Evolutionary conservation across 768 basidiomycete genomes (phyloP).

Genomic region (Cubamyces sp.): DNA sequence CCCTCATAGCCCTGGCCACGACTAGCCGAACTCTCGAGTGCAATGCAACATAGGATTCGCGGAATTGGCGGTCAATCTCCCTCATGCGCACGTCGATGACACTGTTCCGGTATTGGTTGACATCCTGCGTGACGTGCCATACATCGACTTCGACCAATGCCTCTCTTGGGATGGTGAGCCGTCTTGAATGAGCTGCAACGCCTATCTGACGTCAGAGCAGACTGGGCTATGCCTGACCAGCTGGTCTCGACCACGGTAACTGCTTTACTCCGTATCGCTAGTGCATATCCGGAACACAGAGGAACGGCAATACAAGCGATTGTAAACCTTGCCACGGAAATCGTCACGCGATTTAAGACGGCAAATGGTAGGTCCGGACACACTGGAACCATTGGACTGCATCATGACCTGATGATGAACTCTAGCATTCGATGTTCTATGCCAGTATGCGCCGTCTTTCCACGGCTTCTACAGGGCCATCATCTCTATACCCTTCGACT

Average conservation of each 20-base stretch:
- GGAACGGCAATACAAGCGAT: constrained; percentile 61
- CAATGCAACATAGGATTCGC: constrained; percentile 87
- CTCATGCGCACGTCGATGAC: constrained; percentile 53
- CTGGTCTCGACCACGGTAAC: constrained; percentile 79
- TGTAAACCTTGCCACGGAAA: constrained; percentile 57
- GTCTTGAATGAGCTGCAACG: not conserved
- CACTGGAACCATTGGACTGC: not conserved
- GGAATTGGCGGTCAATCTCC: constrained; percentile 70
- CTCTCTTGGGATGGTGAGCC: constrained; percentile 78
- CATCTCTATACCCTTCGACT: constrained; percentile 75
- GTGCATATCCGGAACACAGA: constrained; percentile 52
- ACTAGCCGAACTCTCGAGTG: constrained; percentile 67
- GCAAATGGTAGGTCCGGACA: constrained; percentile 52
- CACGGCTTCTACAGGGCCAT: constrained; percentile 89
- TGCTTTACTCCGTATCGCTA: constrained; percentile 71
- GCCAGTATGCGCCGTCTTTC: constrained; percentile 77
- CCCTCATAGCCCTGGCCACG: not conserved
- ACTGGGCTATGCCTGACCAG: constrained; percentile 88
- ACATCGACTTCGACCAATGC: constrained; percentile 76
- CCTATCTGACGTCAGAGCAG: constrained; percentile 40
- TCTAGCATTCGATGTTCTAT: constrained; percentile 70
- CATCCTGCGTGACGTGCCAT: constrained; percentile 72
- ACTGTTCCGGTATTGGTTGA: constrained; percentile 65
- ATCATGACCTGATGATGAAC: not conserved
- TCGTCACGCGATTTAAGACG: constrained; percentile 57